Base-by-base conservation (phyloP, 257 asterid genomes). In the Fraxinus americana region DNA sequence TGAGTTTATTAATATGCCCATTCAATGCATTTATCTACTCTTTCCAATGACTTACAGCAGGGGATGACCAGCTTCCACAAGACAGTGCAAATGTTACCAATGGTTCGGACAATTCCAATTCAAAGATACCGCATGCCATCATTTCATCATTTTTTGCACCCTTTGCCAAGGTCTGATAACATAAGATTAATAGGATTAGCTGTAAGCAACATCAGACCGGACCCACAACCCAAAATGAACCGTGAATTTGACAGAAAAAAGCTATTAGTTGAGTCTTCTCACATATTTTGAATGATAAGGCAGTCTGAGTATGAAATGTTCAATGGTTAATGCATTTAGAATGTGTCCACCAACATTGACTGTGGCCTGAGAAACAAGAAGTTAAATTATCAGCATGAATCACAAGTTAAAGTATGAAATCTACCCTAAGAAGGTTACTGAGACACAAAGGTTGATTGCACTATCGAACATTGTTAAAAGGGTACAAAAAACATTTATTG, bases 1-100 rank as follows among this genome's bases (percentile, higher is more conserved):
- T 48, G 6, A 48, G 57, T 27, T 23, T 2, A 23, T 23, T 61
- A 61, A 7, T 61, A 9, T 61, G 68, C 30, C 25, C 7, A 61
- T 23, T 63, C 2, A 63, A 25, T 63, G 69, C 35, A 63, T 25
- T 3, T 21, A 25, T 23, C 34, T 23, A 63, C 16, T 61, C 67
- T 21, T 19, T n/a, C 52, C 32, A n/a, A 29, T 50, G 70, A 86
- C 98, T 87, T 91, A 94, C 98, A 76, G 93, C 92, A 81, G 98
- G 98, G 78, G 98, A 94, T 38, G 97, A 94, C 92, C 96, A 92
- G 89, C 97, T 94, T 83, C 98, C 98, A 70, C 98, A 94, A 23
- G 98, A 94, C 48, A 94, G 97, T 17, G 97, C 97, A 85, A 94
- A 94, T 52, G 98, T 94, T 6, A 92, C 97, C 75, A 92, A 77